Percentiles rank a stretch among this genome's conserved stretches.
Conservation (phyloP, 1,284 basidiomycete genomes). For the Trametes sp. region DNA sequence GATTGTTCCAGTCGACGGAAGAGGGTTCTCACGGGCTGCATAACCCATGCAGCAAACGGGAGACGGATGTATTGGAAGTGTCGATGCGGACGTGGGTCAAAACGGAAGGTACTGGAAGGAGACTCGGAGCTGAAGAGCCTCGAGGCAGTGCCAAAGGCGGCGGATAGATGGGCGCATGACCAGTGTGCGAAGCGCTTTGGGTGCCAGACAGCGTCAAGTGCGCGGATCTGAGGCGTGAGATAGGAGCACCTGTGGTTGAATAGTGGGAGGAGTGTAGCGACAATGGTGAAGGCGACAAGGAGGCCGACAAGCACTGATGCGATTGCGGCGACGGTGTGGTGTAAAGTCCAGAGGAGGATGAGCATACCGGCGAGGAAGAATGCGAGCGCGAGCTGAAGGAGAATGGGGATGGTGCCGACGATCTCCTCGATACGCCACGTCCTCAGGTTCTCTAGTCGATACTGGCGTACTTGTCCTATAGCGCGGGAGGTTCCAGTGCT, state of each 20-base stretch:
- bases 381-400: constrained; percentile 21
- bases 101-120: too few species aligned
- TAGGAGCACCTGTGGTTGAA: neutral
- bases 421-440: constrained; percentile 24
- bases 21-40: neutral
- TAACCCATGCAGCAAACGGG: neutral
- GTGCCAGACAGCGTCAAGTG: neutral
- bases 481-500: constrained; percentile 10
- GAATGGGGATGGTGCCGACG: constrained; percentile 21
- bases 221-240: neutral
- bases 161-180: too few species aligned
- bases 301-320: constrained; percentile 4
- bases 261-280: constrained; percentile 16
- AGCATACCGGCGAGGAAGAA: constrained; percentile 29
- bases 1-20: neutral
- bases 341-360: constrained; percentile 20
- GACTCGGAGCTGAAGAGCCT: too few species aligned
- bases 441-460: constrained; percentile 17
- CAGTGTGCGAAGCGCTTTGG: neutral
- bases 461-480: constrained; percentile 20
- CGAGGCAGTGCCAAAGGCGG: too few species aligned
- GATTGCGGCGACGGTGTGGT: constrained; percentile 12
- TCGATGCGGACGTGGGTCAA: too few species aligned
- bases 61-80: neutral
- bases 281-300: neutral